Evolutionary conservation across 2,329 filamentous ascomycete species (phyloP).

Genomic region (Pseudogymnoascus sp.): DNA sequence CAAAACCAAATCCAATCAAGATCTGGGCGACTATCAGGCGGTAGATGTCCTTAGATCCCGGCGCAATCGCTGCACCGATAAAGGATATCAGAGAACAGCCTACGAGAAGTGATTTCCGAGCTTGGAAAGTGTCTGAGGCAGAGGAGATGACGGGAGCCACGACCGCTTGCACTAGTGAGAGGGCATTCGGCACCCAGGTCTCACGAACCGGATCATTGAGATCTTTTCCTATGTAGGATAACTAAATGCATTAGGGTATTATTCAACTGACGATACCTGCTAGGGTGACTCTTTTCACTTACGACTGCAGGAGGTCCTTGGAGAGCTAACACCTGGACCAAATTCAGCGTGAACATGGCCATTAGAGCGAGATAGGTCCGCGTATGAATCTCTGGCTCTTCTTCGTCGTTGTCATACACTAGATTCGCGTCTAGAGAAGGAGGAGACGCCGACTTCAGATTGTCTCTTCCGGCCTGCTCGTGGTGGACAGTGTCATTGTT

Average conservation of each 20-base stretch:
- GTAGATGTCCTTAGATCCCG: constrained; percentile 14
- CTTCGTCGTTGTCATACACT: constrained; percentile 12
- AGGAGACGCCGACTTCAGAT: constrained; percentile 40
- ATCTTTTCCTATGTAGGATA: constrained; percentile 9
- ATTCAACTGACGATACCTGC: not conserved
- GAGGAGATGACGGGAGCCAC: constrained; percentile 12
- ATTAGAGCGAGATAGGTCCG: constrained; percentile 14
- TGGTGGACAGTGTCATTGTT: not conserved
- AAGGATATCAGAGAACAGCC: constrained; percentile 13
- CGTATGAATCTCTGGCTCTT: constrained; percentile 14
- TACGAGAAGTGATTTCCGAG: constrained; percentile 12
- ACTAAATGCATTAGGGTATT: not conserved
- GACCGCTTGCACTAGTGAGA: constrained; percentile 9
- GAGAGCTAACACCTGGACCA: constrained; percentile 14
- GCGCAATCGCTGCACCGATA: constrained; percentile 15
- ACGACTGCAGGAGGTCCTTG: constrained; percentile 15
- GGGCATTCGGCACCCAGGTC: constrained; percentile 6
- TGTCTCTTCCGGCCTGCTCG: constrained; percentile 47
- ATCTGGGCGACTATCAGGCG: constrained; percentile 15
- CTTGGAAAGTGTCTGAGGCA: constrained; percentile 16
- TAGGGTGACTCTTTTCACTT: constrained; percentile 5
- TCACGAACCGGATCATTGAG: not conserved
- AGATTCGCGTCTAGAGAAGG: not conserved
- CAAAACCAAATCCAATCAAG: constrained; percentile 16
- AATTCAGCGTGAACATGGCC: constrained; percentile 14